Evolutionary conservation across 805 yeast species (phyloP), one percentile per base, ranked within the genome.

Genomic region (Yarrowia deformans): DNA sequence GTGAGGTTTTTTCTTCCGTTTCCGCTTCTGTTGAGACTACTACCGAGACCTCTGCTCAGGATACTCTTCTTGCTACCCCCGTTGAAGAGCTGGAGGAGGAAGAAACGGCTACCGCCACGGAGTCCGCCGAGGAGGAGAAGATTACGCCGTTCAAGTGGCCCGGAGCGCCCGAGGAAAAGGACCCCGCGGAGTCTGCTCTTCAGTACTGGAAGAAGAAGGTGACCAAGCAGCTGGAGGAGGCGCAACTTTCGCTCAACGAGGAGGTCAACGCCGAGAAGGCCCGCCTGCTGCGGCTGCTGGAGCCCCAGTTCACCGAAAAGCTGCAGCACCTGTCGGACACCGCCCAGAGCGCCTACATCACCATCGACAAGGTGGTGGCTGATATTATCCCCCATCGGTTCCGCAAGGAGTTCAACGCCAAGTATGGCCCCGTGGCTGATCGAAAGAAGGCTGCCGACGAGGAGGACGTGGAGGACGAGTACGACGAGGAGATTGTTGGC

Each of bases 351-450:
- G 55, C 68, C 32, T 63, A 63, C 40, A 49, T 63, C n/a, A 37
- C 68, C 60, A 63, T 63, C 16, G 68, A 69, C 46, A 49, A 48
- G 56, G 82, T 93, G 40, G 85, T 90, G 63, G 91, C 97, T 76
- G 99, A 95, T 78, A 99, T 99, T 70, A 93, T 95, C 70, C 92
- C 91, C 76, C 93, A 98, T 69, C 92, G 89, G 78, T 92, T 93
- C 82, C 86, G 99, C 77, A 90, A 87, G 77, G 88, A 88, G 70
- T 83, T 91, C 64, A 81, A 86, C n/a, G 79, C 83, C n/a, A 85
- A 86, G 73, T 48, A 63, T 32, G 68, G 67, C 7, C 52, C 49
- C 8, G 68, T 49, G 12, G 55, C 56, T 8, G 37, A 63, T 8
- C 56, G 68, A 9, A 52, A 66, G 37, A 42, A 42, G 43, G 52